Conservation (phyloP, 2,329 filamentous ascomycete species). For the Coniella vitis region DNA sequence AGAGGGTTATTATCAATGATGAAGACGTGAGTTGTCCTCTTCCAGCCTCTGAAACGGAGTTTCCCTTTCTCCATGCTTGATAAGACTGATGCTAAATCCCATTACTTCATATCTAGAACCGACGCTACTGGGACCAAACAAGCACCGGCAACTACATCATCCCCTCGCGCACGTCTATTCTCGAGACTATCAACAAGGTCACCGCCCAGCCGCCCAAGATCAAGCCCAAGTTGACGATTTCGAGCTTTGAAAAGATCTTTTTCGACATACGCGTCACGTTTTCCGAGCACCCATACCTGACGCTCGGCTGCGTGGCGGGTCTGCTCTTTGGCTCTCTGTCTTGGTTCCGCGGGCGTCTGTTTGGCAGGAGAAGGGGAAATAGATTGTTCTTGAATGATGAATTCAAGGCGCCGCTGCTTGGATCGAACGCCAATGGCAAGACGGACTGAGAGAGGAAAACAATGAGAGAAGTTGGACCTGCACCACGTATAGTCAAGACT, state of each 20-base stretch:
- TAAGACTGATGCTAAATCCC: no score
- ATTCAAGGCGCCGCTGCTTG: constrained; percentile 58
- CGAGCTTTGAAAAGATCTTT: constrained; percentile 64
- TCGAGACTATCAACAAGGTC: constrained; percentile 75
- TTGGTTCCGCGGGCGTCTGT: constrained; percentile 44
- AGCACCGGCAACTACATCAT: constrained; percentile 85
- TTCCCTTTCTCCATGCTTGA: no score
- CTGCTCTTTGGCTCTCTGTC: constrained; percentile 45
- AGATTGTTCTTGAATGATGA: constrained; percentile 57
- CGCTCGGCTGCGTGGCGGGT: constrained; percentile 50
- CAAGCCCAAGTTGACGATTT: constrained; percentile 70
- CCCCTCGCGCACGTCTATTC: constrained; percentile 80
- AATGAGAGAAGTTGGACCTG: no score
- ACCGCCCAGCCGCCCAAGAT: constrained; percentile 64
- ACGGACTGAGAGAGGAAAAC: constrained; percentile 41
- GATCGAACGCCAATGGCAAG: constrained; percentile 40
- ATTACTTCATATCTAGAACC: constrained; percentile 59
- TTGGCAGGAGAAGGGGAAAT: constrained; percentile 48
- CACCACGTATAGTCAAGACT: no score
- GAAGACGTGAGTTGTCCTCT: constrained; percentile 67
- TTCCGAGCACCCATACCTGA: constrained; percentile 52
- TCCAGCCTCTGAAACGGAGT: neutral
- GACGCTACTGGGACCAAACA: constrained; percentile 90
- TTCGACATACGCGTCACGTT: constrained; percentile 56
- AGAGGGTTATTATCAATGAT: constrained; percentile 93